phyloP scores from a whole-genome alignment of 2,329 filamentous ascomycete genomes.

The Colletotrichum costaricense region DNA sequence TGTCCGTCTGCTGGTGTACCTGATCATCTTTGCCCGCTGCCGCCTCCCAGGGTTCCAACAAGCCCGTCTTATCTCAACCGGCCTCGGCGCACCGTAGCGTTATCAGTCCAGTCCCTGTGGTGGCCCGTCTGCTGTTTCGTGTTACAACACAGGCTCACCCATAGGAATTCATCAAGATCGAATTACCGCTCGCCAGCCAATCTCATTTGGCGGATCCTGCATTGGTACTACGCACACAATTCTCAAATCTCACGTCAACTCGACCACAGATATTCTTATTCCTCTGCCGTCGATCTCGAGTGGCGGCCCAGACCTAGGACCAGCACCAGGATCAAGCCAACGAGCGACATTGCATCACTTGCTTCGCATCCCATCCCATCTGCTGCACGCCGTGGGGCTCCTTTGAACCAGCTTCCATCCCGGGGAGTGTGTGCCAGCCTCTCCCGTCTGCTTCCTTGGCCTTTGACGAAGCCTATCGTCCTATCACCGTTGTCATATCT shows the following conservation, averaged over 20 bases:
- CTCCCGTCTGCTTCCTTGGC: conserved; percentile 1
- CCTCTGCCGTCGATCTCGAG: conserved; percentile 5
- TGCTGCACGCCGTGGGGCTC: conserved; percentile 28
- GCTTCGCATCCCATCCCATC: conserved; percentile 15
- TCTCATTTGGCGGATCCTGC: conserved; percentile 25
- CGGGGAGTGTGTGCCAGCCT: conserved; percentile 23
- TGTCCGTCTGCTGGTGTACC: conserved; percentile 10
- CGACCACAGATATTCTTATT: conserved; percentile 6
- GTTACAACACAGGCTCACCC: conserved; percentile 18
- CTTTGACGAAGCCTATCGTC: conserved; percentile 26
- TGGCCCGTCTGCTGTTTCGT: conserved; percentile 13
- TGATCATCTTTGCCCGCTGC: neutral
- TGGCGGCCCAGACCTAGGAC: conserved; percentile 17
- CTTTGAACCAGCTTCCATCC: conserved; percentile 19
- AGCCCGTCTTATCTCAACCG: conserved; percentile 23
- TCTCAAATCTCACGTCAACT: conserved; percentile 12
- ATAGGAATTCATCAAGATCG: conserved; percentile 13
- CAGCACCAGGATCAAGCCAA: conserved; percentile 6
- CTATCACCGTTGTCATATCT: conserved; percentile 30
- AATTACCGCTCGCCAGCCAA: conserved; percentile 13
- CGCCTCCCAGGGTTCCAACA: neutral
- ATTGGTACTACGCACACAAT: conserved; percentile 24
- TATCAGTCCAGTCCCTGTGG: conserved; percentile 15
- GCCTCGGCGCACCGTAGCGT: conserved; percentile 23
- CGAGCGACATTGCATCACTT: conserved; percentile 35